Evolutionary conservation across 306 rosid species (phyloP), one percentile per base, ranked within the genome.

Genomic region (Inga laurina): DNA sequence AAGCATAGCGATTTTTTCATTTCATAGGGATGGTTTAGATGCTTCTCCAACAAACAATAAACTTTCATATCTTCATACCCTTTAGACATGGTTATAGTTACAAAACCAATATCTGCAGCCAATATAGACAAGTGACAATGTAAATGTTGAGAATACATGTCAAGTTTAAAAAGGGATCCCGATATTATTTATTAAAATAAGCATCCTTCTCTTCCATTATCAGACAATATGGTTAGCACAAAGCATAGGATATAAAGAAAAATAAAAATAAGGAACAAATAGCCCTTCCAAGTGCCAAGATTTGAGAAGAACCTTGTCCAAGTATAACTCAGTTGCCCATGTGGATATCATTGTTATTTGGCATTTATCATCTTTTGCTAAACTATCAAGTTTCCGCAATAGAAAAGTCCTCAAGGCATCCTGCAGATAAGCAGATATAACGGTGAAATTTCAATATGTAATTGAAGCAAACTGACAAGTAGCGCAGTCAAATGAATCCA

Each of bases 301-400:
- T 84, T 80, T 67, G 43, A 81, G 79, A 66, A 69, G 77, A 86
- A 95, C 99, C 98, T 96, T 93, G 84, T 96, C 99, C 93, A 96
- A 82, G 90, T 93, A 96, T 84, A 96, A 89, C 78, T 96, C 99
- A 86, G 98, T 92, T 82, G 97, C 76, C 98, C 98, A 96, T 24
- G 99, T 93, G 85, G 99, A 93, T 84, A 96, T 94, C 99, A 96
- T 96, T 81, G 99, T 96, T 91, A 96, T 91, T 83, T 93, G 99
- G 93, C 99, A 93, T 88, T 92, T 96, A 88, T 96, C 98, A 54
- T 86, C 94, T 88, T 91, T 90, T 18, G 87, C 86, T 78, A 96
- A 93, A 86, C 87, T 87, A 87, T 96, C 98, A 71, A 96, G 94
- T 89, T 96, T 93, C 90, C 97, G 89, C 87, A 93, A 78, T 70